Conservation (phyloP, 768 basidiomycete species). For the Calocera viscosa region DNA sequence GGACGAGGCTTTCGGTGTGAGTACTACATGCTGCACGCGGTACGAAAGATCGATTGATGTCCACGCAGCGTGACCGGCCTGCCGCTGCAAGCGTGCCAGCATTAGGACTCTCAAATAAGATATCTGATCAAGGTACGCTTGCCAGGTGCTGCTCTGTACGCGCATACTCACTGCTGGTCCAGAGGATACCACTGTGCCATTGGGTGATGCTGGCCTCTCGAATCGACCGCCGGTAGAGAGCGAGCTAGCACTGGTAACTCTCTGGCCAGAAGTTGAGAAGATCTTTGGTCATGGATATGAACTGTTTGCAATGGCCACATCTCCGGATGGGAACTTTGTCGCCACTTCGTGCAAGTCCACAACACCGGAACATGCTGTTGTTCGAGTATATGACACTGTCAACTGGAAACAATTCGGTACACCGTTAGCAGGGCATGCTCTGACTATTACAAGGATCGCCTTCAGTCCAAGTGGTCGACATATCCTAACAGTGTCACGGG, state of each 20-base stretch:
- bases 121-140: conserved; percentile 40
- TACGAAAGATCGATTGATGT: background rate
- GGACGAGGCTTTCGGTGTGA: background rate
- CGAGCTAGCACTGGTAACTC: conserved; percentile 70
- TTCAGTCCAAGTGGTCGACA: conserved; percentile 78
- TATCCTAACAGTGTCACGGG: conserved; percentile 77
- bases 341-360: conserved; percentile 90
- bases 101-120: conserved; percentile 88
- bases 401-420: conserved; percentile 58
- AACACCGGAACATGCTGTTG: conserved; percentile 72
- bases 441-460: conserved; percentile 81
- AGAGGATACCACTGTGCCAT: conserved; percentile 10
- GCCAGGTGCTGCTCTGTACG: background rate
- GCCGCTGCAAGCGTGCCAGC: conserved; percentile 82
- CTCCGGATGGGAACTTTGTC: conserved; percentile 52
- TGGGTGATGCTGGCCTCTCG: conserved; percentile 6
- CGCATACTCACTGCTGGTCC: background rate
- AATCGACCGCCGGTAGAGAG: conserved; percentile 59
- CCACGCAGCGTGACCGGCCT: conserved; percentile 44
- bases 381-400: conserved; percentile 65
- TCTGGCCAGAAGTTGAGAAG: conserved; percentile 97
- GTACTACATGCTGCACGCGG: background rate
- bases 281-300: conserved; percentile 98
- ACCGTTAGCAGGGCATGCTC: conserved; percentile 66
- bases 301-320: conserved; percentile 72